A percentile compares a stretch with the other conserved stretches of the same genome.
These are phyloP conservation scores for Gentiana macrophylla DNA, from an alignment of 257 asterid species.

Conservation along the genomic window DNA sequence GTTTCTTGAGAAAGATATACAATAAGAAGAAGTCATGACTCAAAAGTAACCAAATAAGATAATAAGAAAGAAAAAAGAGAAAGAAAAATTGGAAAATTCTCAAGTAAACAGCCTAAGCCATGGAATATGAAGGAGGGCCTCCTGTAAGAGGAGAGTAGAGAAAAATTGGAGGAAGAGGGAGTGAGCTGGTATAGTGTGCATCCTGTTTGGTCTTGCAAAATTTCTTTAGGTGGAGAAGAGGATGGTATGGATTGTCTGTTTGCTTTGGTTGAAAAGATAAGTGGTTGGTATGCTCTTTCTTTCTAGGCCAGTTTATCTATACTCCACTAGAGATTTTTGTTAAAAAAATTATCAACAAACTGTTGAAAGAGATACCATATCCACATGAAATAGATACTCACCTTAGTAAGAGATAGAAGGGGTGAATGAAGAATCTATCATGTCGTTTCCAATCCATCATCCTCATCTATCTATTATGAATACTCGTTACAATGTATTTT, in stretches of 20 bases:
- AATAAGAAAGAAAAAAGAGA: slow-evolving; percentile 5
- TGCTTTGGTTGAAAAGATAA: slow-evolving; percentile 22
- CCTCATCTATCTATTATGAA: too few species aligned
- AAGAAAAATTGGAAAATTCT: slow-evolving; percentile 23
- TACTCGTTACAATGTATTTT: too few species aligned
- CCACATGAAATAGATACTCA: slow-evolving; percentile 5
- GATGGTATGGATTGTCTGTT: slow-evolving; percentile 27
- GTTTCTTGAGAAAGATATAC: slow-evolving; percentile 42
- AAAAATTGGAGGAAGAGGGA: slow-evolving; percentile 11
- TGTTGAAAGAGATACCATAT: slow-evolving; percentile 1
- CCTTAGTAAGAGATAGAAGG: not conserved
- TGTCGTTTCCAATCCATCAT: too few species aligned
- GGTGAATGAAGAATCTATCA: too few species aligned
- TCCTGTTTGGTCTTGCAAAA: slow-evolving; percentile 7
- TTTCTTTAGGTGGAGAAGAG: slow-evolving; percentile 18
- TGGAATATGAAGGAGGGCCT: slow-evolving; percentile 20
- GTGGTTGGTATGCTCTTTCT: slow-evolving; percentile 31
- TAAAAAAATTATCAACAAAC: not conserved
- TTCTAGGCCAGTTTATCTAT: slow-evolving; percentile 6
- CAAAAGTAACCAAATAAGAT: slow-evolving; percentile 4
- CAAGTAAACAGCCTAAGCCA: slow-evolving; percentile 34
- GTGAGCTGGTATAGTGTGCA: slow-evolving; percentile 7
- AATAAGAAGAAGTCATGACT: slow-evolving; percentile 55
- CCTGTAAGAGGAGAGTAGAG: slow-evolving; percentile 10
- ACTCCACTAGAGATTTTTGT: slow-evolving; percentile 11